Conservation (phyloP, 176 grass and related monocot genomes). For the Eragrostis nindensis region DNA sequence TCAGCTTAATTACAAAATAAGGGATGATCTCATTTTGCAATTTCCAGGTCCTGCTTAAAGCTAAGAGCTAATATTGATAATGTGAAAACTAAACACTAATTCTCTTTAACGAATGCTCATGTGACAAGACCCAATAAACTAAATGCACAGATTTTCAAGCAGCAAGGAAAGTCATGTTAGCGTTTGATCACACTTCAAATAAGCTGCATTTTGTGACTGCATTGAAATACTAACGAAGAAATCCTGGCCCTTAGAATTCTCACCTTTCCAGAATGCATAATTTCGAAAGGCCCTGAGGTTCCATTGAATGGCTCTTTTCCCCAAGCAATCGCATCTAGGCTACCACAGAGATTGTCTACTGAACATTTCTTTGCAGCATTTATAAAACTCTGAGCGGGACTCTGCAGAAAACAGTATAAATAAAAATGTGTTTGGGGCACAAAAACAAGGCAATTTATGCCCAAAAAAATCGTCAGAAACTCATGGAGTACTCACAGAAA, state of each 20-base stretch:
- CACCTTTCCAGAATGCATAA: slow-evolving; percentile 71
- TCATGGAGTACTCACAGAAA: slow-evolving; percentile 77
- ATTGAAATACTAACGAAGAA: background rate
- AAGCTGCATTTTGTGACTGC: background rate
- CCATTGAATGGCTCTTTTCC: slow-evolving; percentile 82
- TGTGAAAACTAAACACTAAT: slow-evolving; percentile 1
- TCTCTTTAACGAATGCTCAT: background rate
- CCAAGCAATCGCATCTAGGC: slow-evolving; percentile 81
- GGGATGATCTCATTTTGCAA: too few relatives aligned
- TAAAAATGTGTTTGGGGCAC: slow-evolving; percentile 22
- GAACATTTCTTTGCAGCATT: slow-evolving; percentile 80
- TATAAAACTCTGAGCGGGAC: slow-evolving; percentile 77
- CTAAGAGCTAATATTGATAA: background rate
- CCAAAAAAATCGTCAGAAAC: slow-evolving; percentile 19
- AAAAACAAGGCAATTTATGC: slow-evolving; percentile 33
- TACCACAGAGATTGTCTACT: slow-evolving; percentile 74
- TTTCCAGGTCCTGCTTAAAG: background rate
- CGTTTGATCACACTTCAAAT: slow-evolving; percentile 5
- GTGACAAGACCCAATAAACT: slow-evolving; percentile 5
- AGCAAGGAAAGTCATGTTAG: slow-evolving; percentile 13
- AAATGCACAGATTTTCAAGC: slow-evolving; percentile 35
- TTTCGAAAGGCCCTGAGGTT: slow-evolving; percentile 81
- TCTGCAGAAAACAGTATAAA: slow-evolving; percentile 59
- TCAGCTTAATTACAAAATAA: slow-evolving; percentile 15
- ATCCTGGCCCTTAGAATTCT: slow-evolving; percentile 16